These are phyloP conservation scores for Glycyrrhiza uralensis DNA, from an alignment of 306 rosid genomes.

Conservation along the genomic window DNA sequence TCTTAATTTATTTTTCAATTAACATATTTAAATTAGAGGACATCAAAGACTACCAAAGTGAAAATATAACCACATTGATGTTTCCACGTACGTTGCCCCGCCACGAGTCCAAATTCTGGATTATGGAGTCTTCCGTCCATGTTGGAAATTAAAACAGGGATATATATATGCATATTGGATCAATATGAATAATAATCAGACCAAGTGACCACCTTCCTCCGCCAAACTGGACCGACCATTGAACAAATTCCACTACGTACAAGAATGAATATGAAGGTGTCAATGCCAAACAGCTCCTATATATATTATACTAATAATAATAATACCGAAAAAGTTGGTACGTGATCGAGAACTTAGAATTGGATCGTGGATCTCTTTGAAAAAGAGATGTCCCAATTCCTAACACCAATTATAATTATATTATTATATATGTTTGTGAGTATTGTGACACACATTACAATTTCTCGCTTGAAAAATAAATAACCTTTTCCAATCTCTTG, in stretches of 20 bases:
- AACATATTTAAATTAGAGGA: too few species aligned
- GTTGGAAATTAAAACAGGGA: too few species aligned
- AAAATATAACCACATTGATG: too few species aligned
- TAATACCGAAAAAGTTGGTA: constrained; percentile 3
- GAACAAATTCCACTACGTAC: neutral
- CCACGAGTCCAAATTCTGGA: too few species aligned
- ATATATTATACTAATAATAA: too few species aligned
- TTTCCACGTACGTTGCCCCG: too few species aligned
- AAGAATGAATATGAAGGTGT: neutral
- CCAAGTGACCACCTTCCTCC: neutral
- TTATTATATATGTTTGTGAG: neutral
- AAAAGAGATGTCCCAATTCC: neutral
- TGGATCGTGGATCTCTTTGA: neutral
- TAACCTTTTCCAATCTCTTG: neutral
- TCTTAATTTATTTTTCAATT: too few species aligned
- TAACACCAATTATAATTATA: neutral
- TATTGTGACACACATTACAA: neutral
- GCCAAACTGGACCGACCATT: constrained; percentile 12
- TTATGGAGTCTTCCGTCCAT: too few species aligned
- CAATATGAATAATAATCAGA: neutral
- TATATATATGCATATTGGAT: too few species aligned
- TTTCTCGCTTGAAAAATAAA: neutral
- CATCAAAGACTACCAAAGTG: too few species aligned
- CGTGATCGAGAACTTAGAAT: neutral
- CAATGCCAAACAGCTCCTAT: constrained; percentile 14